These are phyloP conservation scores for Alliaria petiolata DNA, from an alignment of 345 rosid genomes.

Conservation along the genomic window DNA sequence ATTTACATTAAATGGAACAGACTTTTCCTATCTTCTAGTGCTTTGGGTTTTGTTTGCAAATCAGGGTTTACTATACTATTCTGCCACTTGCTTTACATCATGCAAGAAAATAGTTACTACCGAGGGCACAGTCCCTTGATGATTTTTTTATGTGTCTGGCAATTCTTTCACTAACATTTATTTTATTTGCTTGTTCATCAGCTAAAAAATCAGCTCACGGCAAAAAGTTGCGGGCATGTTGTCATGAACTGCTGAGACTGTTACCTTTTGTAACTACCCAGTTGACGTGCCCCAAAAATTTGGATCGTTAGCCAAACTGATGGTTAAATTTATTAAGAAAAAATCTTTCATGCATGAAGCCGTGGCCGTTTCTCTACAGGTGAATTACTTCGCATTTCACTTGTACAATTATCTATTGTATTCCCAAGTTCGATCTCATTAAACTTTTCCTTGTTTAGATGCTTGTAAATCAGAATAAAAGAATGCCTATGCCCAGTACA, in stretches of 20 bases:
- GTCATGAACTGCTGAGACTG: slow-evolving; percentile 65
- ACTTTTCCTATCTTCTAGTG: slow-evolving; percentile 1
- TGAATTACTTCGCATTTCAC: slow-evolving; percentile 21
- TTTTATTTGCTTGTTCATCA: slow-evolving; percentile 34
- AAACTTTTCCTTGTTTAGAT: slow-evolving; percentile 33
- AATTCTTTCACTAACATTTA: not conserved
- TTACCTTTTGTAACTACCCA: slow-evolving; percentile 76
- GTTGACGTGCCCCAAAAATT: slow-evolving; percentile 50
- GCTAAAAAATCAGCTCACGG: slow-evolving; percentile 58
- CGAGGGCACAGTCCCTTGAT: not conserved
- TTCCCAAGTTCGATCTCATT: not conserved
- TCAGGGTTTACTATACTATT: not conserved
- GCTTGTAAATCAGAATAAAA: slow-evolving; percentile 79
- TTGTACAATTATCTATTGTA: not conserved
- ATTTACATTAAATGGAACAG: not conserved
- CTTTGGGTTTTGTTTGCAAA: not conserved
- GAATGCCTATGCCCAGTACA: slow-evolving; percentile 31
- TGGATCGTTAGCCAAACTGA: slow-evolving; percentile 55
- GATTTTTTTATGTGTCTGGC: not conserved
- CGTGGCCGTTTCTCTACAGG: slow-evolving; percentile 72
- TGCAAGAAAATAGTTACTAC: not conserved
- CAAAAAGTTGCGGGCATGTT: slow-evolving; percentile 59
- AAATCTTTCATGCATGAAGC: slow-evolving; percentile 65
- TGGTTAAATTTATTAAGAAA: slow-evolving; percentile 49
- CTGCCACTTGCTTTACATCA: slow-evolving; percentile 4